Conservation (phyloP, 768 basidiomycete species). For the Amanita rubescens region DNA sequence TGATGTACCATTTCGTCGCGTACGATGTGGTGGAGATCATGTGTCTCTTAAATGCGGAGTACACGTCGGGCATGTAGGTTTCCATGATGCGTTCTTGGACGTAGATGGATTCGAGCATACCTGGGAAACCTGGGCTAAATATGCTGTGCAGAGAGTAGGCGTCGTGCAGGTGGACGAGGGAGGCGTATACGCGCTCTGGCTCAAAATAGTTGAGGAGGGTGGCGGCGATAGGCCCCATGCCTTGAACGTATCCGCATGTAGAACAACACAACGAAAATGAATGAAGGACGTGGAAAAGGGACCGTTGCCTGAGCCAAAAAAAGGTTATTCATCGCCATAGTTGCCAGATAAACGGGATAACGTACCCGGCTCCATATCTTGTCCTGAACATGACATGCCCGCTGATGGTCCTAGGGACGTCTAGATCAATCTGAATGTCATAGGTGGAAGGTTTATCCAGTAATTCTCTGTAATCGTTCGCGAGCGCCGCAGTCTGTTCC, state of each 20-base stretch:
- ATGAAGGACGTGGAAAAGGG: constrained; percentile 92
- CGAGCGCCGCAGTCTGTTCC: constrained; percentile 36
- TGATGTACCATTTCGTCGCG: constrained; percentile 99
- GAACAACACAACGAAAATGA: constrained; percentile 81
- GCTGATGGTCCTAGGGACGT: constrained; percentile 93
- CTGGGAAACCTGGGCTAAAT: constrained; percentile 93
- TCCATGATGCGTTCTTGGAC: constrained; percentile 88
- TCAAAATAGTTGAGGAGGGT: constrained; percentile 91
- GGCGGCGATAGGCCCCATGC: constrained; percentile 97
- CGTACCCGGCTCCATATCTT: constrained; percentile 91
- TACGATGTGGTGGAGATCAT: constrained; percentile 91
- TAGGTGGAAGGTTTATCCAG: constrained; percentile 79
- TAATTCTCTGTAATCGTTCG: constrained; percentile 47
- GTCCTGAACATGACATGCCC: constrained; percentile 94
- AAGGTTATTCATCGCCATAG: background rate
- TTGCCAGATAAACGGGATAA: constrained; percentile 3
- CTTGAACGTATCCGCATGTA: constrained; percentile 93
- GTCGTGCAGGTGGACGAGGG: constrained; percentile 85
- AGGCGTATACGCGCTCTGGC: constrained; percentile 81
- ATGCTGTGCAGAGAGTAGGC: constrained; percentile 80
- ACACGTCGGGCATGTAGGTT: constrained; percentile 85
- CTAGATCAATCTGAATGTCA: constrained; percentile 96
- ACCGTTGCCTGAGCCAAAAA: constrained; percentile 62
- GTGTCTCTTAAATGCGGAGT: constrained; percentile 76
- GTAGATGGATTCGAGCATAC: constrained; percentile 92